Percentiles rank a stretch among this genome's conserved stretches.
Conservation (phyloP, 768 basidiomycete genomes). For the Lactifluus volemus region DNA sequence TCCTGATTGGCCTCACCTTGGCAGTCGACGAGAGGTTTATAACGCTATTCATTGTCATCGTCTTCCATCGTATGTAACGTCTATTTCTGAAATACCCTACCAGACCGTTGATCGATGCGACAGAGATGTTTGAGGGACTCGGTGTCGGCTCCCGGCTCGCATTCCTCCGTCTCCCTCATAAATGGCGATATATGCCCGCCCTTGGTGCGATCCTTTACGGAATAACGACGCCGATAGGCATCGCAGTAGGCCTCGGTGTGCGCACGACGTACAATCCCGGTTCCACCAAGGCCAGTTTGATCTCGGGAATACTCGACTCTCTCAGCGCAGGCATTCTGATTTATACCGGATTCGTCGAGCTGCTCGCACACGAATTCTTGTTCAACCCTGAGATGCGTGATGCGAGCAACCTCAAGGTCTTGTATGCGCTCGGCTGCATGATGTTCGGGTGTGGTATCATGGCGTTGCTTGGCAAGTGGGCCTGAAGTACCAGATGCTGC, state of each 20-base stretch:
- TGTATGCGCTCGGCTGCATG: conserved; percentile 72
- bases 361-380: conserved; percentile 91
- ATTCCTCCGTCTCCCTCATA: conserved; percentile 49
- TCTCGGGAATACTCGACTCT: conserved; percentile 79
- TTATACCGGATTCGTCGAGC: conserved; percentile 83
- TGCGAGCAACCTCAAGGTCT: conserved; percentile 53
- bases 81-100: background rate
- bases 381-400: conserved; percentile 82
- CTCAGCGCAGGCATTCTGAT: conserved; percentile 82
- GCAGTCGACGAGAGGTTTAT: conserved; percentile 82
- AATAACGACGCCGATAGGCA: conserved; percentile 78
- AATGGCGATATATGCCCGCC: conserved; percentile 50
- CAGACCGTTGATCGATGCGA: background rate
- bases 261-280: conserved; percentile 74
- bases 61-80: conserved; percentile 79
- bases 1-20: conserved; percentile 84
- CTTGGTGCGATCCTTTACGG: conserved; percentile 59
- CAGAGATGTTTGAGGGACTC: conserved; percentile 91
- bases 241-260: conserved; percentile 75
- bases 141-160: conserved; percentile 89
- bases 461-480: conserved; percentile 88
- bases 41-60: conserved; percentile 78
- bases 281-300: conserved; percentile 65
- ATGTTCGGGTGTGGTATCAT: conserved; percentile 79
- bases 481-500: conserved; percentile 29